Conservation (phyloP, 495 filamentous ascomycete genomes). For the Penicillium flavigenum region DNA sequence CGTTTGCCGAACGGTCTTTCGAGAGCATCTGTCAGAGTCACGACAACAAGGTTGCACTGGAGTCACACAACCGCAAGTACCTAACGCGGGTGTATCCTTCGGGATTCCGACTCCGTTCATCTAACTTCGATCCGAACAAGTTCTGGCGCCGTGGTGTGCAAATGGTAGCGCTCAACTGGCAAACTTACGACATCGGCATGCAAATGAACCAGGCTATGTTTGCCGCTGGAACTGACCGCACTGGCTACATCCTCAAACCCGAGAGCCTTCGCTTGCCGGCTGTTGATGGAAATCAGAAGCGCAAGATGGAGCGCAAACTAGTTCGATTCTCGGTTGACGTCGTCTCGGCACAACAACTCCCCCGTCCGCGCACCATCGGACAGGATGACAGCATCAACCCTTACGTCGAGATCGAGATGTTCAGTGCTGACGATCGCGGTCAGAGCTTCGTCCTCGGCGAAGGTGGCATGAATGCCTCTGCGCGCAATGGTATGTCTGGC, state of each 20-base stretch:
- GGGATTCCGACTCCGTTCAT: conserved; percentile 72
- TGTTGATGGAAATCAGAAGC: conserved; percentile 38
- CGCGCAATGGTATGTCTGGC: conserved; percentile 66
- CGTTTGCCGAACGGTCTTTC: conserved; percentile 84
- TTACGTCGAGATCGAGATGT: conserved; percentile 92
- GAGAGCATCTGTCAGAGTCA: conserved; percentile 68
- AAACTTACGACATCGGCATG: conserved; percentile 92
- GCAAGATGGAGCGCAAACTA: conserved; percentile 61
- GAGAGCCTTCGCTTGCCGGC: conserved; percentile 68
- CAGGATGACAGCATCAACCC: conserved; percentile 78
- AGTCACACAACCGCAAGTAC: conserved; percentile 85
- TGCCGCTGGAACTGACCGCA: conserved; percentile 80
- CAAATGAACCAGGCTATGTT: conserved; percentile 99
- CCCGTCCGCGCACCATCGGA: conserved; percentile 69
- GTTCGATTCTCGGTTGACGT: conserved; percentile 83
- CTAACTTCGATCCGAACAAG: conserved; percentile 87
- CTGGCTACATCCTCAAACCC: conserved; percentile 93
- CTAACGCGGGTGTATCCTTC: conserved; percentile 94
- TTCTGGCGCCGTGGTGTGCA: conserved; percentile 96
- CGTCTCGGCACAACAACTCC: conserved; percentile 92
- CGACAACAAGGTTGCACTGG: conserved; percentile 70
- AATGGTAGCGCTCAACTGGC: conserved; percentile 97
- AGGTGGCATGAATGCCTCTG: conserved; percentile 68
- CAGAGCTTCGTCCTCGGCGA: conserved; percentile 60
- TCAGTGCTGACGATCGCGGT: conserved; percentile 87